Base-by-base conservation (phyloP, 805 yeast species). In the Starmerella lactis-condensi region DNA sequence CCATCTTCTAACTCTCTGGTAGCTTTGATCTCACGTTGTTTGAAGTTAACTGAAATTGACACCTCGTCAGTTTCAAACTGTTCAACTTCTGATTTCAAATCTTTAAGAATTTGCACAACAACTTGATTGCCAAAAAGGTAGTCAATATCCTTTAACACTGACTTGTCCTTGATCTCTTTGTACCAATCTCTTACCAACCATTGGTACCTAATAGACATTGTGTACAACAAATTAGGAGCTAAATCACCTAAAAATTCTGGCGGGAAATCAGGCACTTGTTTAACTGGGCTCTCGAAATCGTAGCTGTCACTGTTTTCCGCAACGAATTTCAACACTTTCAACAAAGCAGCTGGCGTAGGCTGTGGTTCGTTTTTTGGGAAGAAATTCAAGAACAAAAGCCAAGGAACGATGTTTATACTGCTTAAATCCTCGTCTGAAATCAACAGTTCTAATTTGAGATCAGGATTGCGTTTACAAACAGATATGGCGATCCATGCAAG, bases 1-100 rank as follows among this genome's bases (percentile, higher is more conserved):
- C 44, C 47, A 17, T 45, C 50, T 17, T 39, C 43, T 6, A 45
- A 26, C 8, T 42, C 47, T 4, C 43, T 28, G 12, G 25, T 24
- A 3, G 47, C 42, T 2, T 44, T 32, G 22, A 45, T 24, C 31
- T 45, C 50, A 12, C 46, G 40, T 8, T 34, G 32, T 22, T 25
- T 30, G 29, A 34, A 39, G 23, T 36, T 39, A 5, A 44, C 37
- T 6, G 22, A n/a, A 6, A 40, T 22, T 4, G 29, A 36, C 4
- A 24, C 29, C 2, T 22, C 37, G 3, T 28, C 33, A 23, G 18
- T 11, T 15, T 22, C 2, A 15, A 19, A 7, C 21, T 17, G 21
- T 8, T 29, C 32, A 4, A 41, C 19, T 5, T 20, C 28, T 4
- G 11, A 16, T 11, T 39, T 30, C n/a, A 44, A 22, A 2, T 31